Base-by-base conservation (phyloP, 768 basidiomycete species). In the Rhizopogon rudus region DNA sequence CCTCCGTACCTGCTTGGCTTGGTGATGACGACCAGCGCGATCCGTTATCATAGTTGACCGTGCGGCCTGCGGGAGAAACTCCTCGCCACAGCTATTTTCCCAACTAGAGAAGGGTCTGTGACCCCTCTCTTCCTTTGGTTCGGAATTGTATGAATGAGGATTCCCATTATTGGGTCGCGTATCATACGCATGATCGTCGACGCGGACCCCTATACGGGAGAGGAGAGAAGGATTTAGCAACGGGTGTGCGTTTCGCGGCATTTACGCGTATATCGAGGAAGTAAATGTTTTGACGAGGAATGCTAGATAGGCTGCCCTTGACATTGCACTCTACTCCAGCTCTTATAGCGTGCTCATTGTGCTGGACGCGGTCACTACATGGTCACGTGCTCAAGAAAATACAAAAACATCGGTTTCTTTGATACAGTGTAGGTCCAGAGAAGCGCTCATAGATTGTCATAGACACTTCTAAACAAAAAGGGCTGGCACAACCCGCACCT, bases 371-470 rank as follows among this genome's bases (percentile, higher is more conserved):
- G 48, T 37, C 33, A 22, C 48, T 20, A 49, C 22, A 12, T 14
- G 14, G 14, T 33, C 46, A 22, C 20, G 20, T 49, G 14, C 13
- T 49, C 46, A 20, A 6, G 14, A 49, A 22, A 25, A 37, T 37
- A 49, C 35, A 49, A 49, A 29, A 25, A 14, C 33, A 35, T 12
- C 2, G 17, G 22, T 22, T 20, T 37, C 33, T 25, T 37, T 37
- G 48, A 37, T 49, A 49, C 48, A 49, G 35, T 49, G 48, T 49
- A 22, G 48, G 48, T 49, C 48, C 48, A 49, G 14, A 49, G 46
- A 49, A 14, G 48, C 22, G 35, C 48, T 49, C 14, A 12, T 10
- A 20, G 14, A 20, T 4, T 20, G 20, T 16, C 10, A 12, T 37
- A 12, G 35, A 37, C 12, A 37, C 20, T 35, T 35, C 13, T 22